Evolutionary conservation across 169 alveolate species (phyloP).

Genomic region (Ophryocystis elektroscirrha): DNA sequence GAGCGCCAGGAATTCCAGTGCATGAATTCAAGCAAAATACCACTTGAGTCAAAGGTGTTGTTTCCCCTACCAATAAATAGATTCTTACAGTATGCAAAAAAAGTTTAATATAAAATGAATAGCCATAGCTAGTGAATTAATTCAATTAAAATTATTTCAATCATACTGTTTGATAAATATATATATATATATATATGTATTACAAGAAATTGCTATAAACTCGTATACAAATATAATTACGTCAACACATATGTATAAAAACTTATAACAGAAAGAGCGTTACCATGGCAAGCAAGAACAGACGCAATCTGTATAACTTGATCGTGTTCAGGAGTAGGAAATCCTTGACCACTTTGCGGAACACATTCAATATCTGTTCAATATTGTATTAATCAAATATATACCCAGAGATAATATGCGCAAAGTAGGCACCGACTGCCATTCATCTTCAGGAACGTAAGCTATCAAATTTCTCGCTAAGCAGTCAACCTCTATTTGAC

Average conservation of each 20-base stretch:
- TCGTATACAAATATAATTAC: conserved; percentile 30
- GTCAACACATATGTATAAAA: conserved; percentile 33
- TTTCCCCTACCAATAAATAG: conserved; percentile 24
- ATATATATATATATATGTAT: conserved; percentile 1
- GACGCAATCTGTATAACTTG: conserved; percentile 84
- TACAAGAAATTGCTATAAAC: not conserved
- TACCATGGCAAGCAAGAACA: conserved; percentile 44
- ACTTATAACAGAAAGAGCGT: conserved; percentile 22
- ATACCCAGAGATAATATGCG: conserved; percentile 76
- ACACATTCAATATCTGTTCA: conserved; percentile 52
- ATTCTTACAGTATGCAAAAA: conserved; percentile 35
- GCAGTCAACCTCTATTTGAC: conserved; percentile 68
- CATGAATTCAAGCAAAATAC: conserved; percentile 51
- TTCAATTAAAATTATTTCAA: conserved; percentile 5
- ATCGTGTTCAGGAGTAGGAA: conserved; percentile 74
- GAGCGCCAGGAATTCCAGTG: conserved; percentile 54
- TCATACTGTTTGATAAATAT: not conserved
- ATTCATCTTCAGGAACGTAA: conserved; percentile 58
- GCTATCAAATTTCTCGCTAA: conserved; percentile 40
- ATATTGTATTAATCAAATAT: conserved; percentile 6
- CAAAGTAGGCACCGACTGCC: conserved; percentile 73
- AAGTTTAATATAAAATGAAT: too few species aligned
- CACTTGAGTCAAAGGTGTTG: conserved; percentile 40
- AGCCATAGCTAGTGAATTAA: conserved; percentile 57
- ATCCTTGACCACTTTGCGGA: conserved; percentile 64